These are phyloP conservation scores for Kodamaea anthophila DNA, from an alignment of 1,139 yeast species.

Conservation along the genomic window DNA sequence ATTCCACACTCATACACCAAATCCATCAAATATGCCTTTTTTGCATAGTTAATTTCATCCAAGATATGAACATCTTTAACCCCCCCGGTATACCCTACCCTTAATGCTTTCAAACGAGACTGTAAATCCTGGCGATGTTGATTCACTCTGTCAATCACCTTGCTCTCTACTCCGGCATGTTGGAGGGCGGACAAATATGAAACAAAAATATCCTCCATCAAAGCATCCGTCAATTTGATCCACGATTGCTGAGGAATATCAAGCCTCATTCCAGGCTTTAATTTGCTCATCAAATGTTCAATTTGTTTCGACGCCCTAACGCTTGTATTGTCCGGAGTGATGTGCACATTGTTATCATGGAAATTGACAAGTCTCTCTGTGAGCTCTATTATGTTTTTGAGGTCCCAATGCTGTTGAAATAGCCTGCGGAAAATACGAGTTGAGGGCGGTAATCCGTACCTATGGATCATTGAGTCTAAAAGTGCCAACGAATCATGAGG, in stretches of 20 bases:
- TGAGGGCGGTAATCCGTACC: constrained; percentile 21
- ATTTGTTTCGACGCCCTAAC: constrained; percentile 13
- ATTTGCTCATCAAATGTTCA: constrained; percentile 11
- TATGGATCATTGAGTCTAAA: constrained; percentile 14
- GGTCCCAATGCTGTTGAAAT: constrained; percentile 9
- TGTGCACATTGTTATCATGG: constrained; percentile 16
- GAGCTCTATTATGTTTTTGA: constrained; percentile 11
- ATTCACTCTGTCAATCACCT: constrained; percentile 10
- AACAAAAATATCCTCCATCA: constrained; percentile 11
- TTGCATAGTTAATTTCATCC: constrained; percentile 21
- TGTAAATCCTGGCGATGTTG: constrained; percentile 10
- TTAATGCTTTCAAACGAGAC: constrained; percentile 1
- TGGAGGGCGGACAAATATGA: constrained; percentile 14
- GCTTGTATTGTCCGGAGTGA: constrained; percentile 15
- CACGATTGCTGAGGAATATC: constrained; percentile 10
- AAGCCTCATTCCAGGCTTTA: constrained; percentile 7
- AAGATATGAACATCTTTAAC: constrained; percentile 4
- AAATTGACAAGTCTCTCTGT: constrained; percentile 14
- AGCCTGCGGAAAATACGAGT: constrained; percentile 19
- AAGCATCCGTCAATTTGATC: constrained; percentile 21
- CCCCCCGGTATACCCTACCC: constrained; percentile 4
- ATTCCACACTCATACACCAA: constrained; percentile 8
- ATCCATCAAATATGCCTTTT: constrained; percentile 20
- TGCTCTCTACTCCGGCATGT: constrained; percentile 5
- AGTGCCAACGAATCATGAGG: constrained; percentile 11